Evolutionary conservation across 352 stramenopile genomes (phyloP), one percentile per base, ranked within the genome.

Genomic region (Elongisporangium prolatum): DNA sequence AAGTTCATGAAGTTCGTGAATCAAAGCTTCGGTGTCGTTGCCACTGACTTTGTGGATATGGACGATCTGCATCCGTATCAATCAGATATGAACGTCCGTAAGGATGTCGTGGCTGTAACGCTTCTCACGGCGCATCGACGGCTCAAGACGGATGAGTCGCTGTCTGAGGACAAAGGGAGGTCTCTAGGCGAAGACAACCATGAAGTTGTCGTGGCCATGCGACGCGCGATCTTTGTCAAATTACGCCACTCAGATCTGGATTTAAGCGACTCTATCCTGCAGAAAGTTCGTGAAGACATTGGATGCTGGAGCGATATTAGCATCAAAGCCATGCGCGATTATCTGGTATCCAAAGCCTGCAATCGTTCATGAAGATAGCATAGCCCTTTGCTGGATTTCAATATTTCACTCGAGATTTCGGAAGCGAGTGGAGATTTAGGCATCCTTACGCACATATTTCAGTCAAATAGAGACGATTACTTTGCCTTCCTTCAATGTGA

Each of bases 191-290:
- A n/a, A n/a, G n/a, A n/a, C n/a, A n/a, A n/a, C n/a, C n/a, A 71
- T 3, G 64, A 72, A 25, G 65, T 66, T 14, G 69, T 77, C 14
- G 69, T 77, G 38, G 65, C 74, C 38, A 60, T 77, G 16, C 73
- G 65, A 9, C 60, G 69, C 2, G 67, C 56, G 54, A 69, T 74
- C 48, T 61, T 63, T 3, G 66, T 72, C 6, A 44, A 61, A 28
- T 40, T 50, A 13, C 48, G 54, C 11, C 18, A 34, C 2, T 52
- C 56, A 2, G 48, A 55, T 24, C 44, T 61, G 21, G 18, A 56
- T 3, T 4, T 44, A 4, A 44, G 34, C 34, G 34, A 44, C 34
- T 44, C 34, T 13, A 11, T 49, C 7, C 52, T 56, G 2, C 52
- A 56, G 28, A 24, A 48, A 4, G 28, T 56, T 10, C 28, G 47